Base-by-base conservation (phyloP, 2,329 filamentous ascomycete genomes). In the Celoporthe dispersa region DNA sequence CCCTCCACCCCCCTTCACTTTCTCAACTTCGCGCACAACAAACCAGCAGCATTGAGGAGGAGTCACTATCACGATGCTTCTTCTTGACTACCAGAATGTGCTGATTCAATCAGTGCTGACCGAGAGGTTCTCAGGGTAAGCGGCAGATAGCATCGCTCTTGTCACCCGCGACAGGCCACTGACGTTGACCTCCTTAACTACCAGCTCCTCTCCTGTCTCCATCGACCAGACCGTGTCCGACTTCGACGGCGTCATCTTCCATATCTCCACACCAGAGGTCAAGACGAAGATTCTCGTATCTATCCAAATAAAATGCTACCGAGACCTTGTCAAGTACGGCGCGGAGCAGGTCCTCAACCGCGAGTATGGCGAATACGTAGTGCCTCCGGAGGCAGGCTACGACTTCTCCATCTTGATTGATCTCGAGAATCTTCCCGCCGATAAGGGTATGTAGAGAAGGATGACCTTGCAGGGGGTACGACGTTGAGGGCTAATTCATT, bases 181-280 rank as follows among this genome's bases (percentile, higher is more conserved):
- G 69, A 73, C 62, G 67, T 59, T 53, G 33, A 74, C 77, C 77
- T 74, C 74, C 71, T 71, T 33, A 64, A 66, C 70, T 41, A 14
- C 69, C 78, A 98, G 95, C 83, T 92, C 92, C 80, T 84, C 93
- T 75, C 94, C 94, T 70, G 88, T 90, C 71, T 94, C 93, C 76
- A 97, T 99, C 81, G 97, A 99, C 83, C 96, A 99, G 85, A 94
- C 97, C 73, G 94, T 98, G 73, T 98, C 95, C 80, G 96, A 99
- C 84, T 99, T 99, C 79, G 97, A 99, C 83, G 95, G 95, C 79
- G 96, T 98, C 76, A 97, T 93, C 75, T 99, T 98, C 84, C 96
- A 99, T 82, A 94, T 99, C 78, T 98, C 95, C 51, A 99, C 96
- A 1, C 96, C 95, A 70, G 94, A 97, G 81, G 85, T 90, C 73